A percentile compares a stretch with the other conserved stretches of the same genome.
These are phyloP conservation scores for Straminergon stramineum DNA, from an alignment of 225 moss, liverwort and hornwort genomes.

Conservation along the genomic window DNA sequence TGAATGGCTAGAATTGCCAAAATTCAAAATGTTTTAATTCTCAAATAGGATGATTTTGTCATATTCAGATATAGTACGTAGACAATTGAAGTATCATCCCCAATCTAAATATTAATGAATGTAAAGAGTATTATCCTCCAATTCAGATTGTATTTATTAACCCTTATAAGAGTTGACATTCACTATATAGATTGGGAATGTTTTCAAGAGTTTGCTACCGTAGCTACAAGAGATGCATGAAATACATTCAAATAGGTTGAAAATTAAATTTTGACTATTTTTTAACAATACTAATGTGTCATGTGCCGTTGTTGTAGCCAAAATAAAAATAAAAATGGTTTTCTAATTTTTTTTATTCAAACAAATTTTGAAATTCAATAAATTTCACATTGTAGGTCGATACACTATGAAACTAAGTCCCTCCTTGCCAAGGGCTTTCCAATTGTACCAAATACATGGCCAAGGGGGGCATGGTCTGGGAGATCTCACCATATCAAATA, in stretches of 20 bases:
- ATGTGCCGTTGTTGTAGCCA: too few relatives aligned
- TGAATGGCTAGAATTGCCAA: too few relatives aligned
- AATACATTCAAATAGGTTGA: not conserved
- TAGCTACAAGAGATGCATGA: not conserved
- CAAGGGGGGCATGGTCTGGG: too few relatives aligned
- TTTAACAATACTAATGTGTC: not conserved
- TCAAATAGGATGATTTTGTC: not conserved
- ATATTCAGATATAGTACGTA: not conserved
- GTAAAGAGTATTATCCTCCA: not conserved
- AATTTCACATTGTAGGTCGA: too few relatives aligned
- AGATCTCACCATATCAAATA: too few relatives aligned
- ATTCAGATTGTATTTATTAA: not conserved
- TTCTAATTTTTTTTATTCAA: too few relatives aligned
- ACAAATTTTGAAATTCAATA: too few relatives aligned
- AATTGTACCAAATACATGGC: too few relatives aligned
- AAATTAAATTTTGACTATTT: not conserved
- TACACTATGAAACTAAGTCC: too few relatives aligned
- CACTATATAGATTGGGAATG: not conserved
- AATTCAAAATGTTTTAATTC: not conserved
- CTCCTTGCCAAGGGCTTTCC: too few relatives aligned
- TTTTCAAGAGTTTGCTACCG: not conserved
- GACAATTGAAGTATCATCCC: not conserved
- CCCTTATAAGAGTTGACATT: rapidly evolving
- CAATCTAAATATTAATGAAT: not conserved
- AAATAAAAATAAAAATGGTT: too few relatives aligned